Base-by-base conservation (phyloP, 768 basidiomycete species). In the Tricholoma bakamatsutake region DNA sequence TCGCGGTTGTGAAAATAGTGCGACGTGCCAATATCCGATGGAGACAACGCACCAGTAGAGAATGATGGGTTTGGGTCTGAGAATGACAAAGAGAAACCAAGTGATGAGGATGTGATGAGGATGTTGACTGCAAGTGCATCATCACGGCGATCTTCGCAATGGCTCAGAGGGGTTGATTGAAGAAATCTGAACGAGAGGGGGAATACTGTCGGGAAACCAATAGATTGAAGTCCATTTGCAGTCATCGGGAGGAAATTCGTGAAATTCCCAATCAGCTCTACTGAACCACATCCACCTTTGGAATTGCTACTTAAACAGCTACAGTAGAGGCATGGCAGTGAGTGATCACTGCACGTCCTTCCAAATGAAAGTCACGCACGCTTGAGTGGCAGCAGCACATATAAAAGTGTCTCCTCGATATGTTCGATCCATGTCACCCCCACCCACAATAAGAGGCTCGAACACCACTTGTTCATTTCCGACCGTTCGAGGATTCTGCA, bases 321-420 rank as follows among this genome's bases (percentile, higher is more conserved):
- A 33, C 27, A 53, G 3, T n/a, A 13, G 21, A 43, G 50, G 24
- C 52, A 39, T 47, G 24, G 64, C 15, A 65, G 54, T 51, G 53
- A 48, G 21, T 18, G 45, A 54, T 33, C 46, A 58, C 9, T 47
- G 28, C 6, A 33, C 59, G 30, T 55, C 17, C n/a, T 56, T 46
- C 30, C 52, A 30, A 45, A 13, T 39, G 33, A 53, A 37, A 54
- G 52, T 12, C 18, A 78, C 81, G 69, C 66, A 92, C 85, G 84
- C 82, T 73, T 93, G 91, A 39, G 85, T 75, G 39, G 90, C 92
- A 40, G 92, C 84, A 40, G 89, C 83, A 66, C 93, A 94, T 35
- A 93, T 81, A 66, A 93, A 94, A 54, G 79, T 84, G 66, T 94
- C 93, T 1, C 84, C 90, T 64, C 93, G 79, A 64, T 93, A 94